These are phyloP conservation scores for Myriangium duriaei DNA, from an alignment of 2,329 filamentous ascomycete genomes.

Conservation along the genomic window DNA sequence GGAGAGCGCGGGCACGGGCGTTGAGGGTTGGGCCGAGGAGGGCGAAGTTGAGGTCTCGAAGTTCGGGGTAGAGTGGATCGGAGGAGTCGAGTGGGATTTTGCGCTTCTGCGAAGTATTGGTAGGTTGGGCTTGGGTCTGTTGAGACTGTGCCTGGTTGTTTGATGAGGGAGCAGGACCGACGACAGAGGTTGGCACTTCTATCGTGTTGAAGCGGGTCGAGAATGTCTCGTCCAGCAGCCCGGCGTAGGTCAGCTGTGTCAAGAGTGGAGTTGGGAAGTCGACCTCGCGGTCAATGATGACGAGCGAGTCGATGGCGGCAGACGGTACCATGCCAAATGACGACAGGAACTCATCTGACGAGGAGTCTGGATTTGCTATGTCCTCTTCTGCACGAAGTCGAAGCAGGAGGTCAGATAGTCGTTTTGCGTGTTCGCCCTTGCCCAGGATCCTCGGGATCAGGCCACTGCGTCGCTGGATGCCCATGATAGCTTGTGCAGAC, in stretches of 20 bases:
- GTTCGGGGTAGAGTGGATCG: constrained; percentile 75
- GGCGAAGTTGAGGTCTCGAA: constrained; percentile 89
- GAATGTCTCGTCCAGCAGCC: constrained; percentile 85
- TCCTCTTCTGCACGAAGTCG: constrained; percentile 91
- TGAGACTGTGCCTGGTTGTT: constrained; percentile 19
- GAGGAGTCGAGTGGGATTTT: constrained; percentile 82
- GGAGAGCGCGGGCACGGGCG: constrained; percentile 75
- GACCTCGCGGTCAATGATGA: constrained; percentile 90
- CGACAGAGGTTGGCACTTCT: constrained; percentile 80
- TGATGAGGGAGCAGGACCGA: constrained; percentile 49
- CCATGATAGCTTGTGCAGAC: constrained; percentile 84
- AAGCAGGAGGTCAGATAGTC: constrained; percentile 71
- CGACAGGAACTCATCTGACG: constrained; percentile 33
- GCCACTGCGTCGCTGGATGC: constrained; percentile 79
- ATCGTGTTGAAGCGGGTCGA: constrained; percentile 85
- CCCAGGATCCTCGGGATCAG: constrained; percentile 90
- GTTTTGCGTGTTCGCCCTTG: constrained; percentile 88
- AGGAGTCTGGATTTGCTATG: constrained; percentile 29
- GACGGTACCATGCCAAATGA: constrained; percentile 67
- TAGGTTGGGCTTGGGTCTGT: constrained; percentile 24
- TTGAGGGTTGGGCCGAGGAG: constrained; percentile 83
- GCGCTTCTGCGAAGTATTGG: constrained; percentile 46
- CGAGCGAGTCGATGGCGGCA: constrained; percentile 74
- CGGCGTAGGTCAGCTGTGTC: constrained; percentile 93
- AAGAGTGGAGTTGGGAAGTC: constrained; percentile 86